Evolutionary conservation across 345 rosid species (phyloP), one percentile per base, ranked within the genome.

Genomic region (Hirschfeldia incana): DNA sequence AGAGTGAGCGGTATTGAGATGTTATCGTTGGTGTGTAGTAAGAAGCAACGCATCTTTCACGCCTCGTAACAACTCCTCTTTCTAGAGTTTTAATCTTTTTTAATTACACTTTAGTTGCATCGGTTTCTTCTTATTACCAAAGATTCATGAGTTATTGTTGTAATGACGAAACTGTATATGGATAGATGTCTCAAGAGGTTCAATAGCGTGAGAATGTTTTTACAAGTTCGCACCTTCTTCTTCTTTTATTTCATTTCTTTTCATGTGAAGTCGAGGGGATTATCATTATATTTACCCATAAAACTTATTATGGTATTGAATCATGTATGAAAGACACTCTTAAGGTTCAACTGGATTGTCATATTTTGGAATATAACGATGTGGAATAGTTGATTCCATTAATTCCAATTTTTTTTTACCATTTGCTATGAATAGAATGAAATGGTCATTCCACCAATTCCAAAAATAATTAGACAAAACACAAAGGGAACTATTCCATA

Each of bases 41-140:
- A 90, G 89, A 95, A 90, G 75, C 93, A 86, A 82, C 91, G 91
- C 84, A 82, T 90, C 33, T 80, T 87, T 30, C 90, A 87, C 85
- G 89, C 94, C 80, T 88, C 81, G 88, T 91, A 93, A 87, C 92
- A 78, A 76, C 79, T 62, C 44, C 39, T 80, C 42, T 65, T 34
- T 49, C 9, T 29, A 61, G 21, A 51, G 57, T 55, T 70, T 37
- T 37, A 34, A 53, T 58, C 64, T 26, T 27, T 42, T 17, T 21
- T 49, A 1, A 11, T 53, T 63, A 8, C 65, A 61, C 13, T 79
- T 79, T 67, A 17, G 0, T 46, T 68, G 78, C 58, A 67, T 79
- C 65, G 5, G 26, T 49, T 65, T 65, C 33, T 70, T 26, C 62
- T 65, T 74, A 69, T 51, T 74, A 39, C 71, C 67, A 55, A 74